Conservation (phyloP, 331 rosid genomes). For the Rhamnella rubrinervis region DNA sequence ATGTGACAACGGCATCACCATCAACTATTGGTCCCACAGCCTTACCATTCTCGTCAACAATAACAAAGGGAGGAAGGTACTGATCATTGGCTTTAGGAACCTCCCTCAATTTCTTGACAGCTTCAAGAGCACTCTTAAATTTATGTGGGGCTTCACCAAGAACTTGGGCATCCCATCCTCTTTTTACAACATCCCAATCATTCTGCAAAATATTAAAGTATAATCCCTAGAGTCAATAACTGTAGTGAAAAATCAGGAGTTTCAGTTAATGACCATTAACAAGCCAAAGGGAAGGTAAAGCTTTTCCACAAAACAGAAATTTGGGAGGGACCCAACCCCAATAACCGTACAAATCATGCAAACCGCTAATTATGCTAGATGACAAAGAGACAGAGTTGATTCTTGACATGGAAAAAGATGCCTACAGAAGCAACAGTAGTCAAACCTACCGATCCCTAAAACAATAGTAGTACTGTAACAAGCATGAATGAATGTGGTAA, state of each 20-base stretch:
- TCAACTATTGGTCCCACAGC: slow-evolving; percentile 92
- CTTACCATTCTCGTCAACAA: slow-evolving; percentile 76
- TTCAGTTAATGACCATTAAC: not conserved
- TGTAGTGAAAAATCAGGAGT: not conserved
- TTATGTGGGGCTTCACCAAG: slow-evolving; percentile 96
- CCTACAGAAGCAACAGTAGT: too few relatives aligned
- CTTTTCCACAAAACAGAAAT: too few relatives aligned
- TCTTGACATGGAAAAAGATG: too few relatives aligned
- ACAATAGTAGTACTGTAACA: too few relatives aligned
- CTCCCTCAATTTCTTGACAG: slow-evolving; percentile 72
- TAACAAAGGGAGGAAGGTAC: slow-evolving; percentile 92
- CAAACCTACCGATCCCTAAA: too few relatives aligned
- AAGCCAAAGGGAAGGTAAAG: not conserved
- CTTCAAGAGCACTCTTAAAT: slow-evolving; percentile 73
- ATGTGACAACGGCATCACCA: slow-evolving; percentile 97
- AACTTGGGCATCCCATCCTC: slow-evolving; percentile 99
- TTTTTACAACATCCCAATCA: slow-evolving; percentile 95
- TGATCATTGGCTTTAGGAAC: slow-evolving; percentile 80
- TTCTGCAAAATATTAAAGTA: slow-evolving; percentile 51
- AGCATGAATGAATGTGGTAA: too few relatives aligned
- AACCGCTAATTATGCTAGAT: too few relatives aligned
- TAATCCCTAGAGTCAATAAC: not conserved
- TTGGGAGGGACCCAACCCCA: too few relatives aligned
- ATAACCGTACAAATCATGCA: too few relatives aligned
- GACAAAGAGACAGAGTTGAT: too few relatives aligned